These are phyloP conservation scores for Uncinocarpus reesii DNA, from an alignment of 2,329 filamentous ascomycete genomes.

Conservation along the genomic window DNA sequence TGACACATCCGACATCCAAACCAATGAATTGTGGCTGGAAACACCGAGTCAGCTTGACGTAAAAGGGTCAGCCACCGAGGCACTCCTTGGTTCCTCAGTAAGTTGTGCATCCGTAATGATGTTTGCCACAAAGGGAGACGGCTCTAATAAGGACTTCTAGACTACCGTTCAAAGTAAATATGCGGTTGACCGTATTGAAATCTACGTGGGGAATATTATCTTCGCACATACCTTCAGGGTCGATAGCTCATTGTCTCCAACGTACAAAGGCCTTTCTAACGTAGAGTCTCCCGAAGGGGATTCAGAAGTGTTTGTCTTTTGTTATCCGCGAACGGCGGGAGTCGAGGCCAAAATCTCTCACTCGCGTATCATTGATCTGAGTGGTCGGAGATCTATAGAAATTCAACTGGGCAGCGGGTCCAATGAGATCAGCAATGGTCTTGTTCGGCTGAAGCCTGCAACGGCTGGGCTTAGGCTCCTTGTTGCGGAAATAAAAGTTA, in stretches of 20 bases:
- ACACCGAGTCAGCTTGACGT: conserved; percentile 39
- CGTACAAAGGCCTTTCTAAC: background rate
- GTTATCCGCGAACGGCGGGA: conserved; percentile 60
- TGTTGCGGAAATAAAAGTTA: conserved; percentile 41
- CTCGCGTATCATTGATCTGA: conserved; percentile 64
- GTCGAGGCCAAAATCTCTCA: conserved; percentile 59
- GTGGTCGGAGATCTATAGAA: conserved; percentile 67
- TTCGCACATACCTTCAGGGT: conserved; percentile 28
- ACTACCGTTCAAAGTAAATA: conserved; percentile 55
- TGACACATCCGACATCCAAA: conserved; percentile 45
- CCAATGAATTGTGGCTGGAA: conserved; percentile 59
- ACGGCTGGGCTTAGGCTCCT: conserved; percentile 51
- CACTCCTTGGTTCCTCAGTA: conserved; percentile 43
- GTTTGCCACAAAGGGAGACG: background rate
- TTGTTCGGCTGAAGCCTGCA: conserved; percentile 47
- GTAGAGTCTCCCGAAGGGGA: conserved; percentile 34
- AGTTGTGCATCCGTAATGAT: conserved; percentile 16
- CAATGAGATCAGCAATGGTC: conserved; percentile 47
- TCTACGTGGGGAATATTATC: conserved; percentile 39
- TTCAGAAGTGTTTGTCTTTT: conserved; percentile 52
- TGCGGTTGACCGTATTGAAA: conserved; percentile 59
- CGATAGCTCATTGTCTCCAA: conserved; percentile 11
- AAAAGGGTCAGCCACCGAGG: conserved; percentile 45
- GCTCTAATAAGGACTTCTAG: conserved; percentile 16
- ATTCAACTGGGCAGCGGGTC: conserved; percentile 62